These are phyloP conservation scores for Chaetomium olivaceum DNA, from an alignment of 2,329 filamentous ascomycete species.

Conservation along the genomic window DNA sequence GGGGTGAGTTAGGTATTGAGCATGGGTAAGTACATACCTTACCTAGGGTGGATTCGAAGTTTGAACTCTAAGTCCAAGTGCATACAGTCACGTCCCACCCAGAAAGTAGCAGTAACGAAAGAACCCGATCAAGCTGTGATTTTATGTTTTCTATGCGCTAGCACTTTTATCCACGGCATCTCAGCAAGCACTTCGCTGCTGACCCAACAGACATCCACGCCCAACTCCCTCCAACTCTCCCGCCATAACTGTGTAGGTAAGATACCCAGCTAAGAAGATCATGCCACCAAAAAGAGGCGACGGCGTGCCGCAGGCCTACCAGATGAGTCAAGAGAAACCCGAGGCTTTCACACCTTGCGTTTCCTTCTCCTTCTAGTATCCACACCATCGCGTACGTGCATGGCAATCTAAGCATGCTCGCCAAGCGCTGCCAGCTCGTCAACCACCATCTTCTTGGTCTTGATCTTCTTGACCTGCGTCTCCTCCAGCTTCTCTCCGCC, in stretches of 20 bases:
- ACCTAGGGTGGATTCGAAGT: too few relatives aligned
- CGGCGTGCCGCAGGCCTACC: background rate
- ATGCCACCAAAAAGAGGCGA: background rate
- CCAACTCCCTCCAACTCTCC: background rate
- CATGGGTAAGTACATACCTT: too few relatives aligned
- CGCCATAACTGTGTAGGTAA: background rate
- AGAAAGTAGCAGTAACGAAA: too few relatives aligned
- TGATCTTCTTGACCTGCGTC: conserved; percentile 98
- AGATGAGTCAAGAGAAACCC: background rate
- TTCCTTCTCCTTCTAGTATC: background rate
- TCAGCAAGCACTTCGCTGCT: background rate
- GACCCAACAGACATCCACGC: background rate
- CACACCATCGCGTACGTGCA: background rate
- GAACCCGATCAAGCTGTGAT: too few relatives aligned
- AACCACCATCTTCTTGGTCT: conserved; percentile 79
- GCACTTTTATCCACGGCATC: background rate
- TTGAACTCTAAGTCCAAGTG: too few relatives aligned
- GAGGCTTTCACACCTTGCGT: conserved; percentile 17
- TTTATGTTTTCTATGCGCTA: background rate
- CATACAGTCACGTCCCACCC: too few relatives aligned
- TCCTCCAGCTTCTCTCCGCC: conserved; percentile 96
- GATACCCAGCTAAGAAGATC: background rate
- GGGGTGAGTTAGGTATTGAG: too few relatives aligned
- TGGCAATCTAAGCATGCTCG: conserved; percentile 6
- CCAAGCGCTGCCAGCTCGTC: conserved; percentile 71